A percentile compares a stretch with the other conserved stretches of the same genome.
Conservation (phyloP, 208 protist species). For the Balamuthia mandrillaris region DNA sequence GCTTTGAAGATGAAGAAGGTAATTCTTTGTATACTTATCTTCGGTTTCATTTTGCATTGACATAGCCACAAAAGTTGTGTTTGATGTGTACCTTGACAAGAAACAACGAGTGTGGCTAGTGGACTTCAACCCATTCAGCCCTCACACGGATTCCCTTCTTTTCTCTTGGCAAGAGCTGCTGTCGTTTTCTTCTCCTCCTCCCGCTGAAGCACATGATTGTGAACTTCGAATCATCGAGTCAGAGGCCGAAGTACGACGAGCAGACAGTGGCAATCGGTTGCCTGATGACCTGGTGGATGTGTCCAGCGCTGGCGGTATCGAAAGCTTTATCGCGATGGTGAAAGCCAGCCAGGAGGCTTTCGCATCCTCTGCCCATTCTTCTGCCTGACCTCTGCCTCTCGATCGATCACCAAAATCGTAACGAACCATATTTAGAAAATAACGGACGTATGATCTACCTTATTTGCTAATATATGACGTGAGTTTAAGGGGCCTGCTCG, state of each 20-base stretch:
- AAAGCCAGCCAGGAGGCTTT: neutral
- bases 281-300: neutral
- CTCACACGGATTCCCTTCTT: neutral
- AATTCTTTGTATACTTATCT: neutral
- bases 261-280: neutral
- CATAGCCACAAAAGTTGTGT: neutral
- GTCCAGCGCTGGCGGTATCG: neutral
- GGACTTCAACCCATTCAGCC: conserved; percentile 2
- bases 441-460: too few relatives aligned
- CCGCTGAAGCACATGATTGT: neutral
- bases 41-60: too few relatives aligned
- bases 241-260: neutral
- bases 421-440: too few relatives aligned
- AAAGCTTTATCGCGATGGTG: neutral
- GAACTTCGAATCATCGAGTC: neutral
- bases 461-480: too few relatives aligned
- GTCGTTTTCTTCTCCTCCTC: too few relatives aligned
- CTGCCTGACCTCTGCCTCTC: too few relatives aligned
- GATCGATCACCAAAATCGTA: too few relatives aligned
- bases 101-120: neutral
- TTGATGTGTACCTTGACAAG: conserved; percentile 4
- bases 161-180: conserved; percentile 4
- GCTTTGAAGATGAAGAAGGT: neutral
- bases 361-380: too few relatives aligned
- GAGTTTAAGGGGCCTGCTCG: too few relatives aligned